A percentile compares a stretch with the other conserved stretches of the same genome.
These are phyloP conservation scores for Xylariaceae sp. DNA, from an alignment of 2,329 filamentous ascomycete species.

Conservation along the genomic window DNA sequence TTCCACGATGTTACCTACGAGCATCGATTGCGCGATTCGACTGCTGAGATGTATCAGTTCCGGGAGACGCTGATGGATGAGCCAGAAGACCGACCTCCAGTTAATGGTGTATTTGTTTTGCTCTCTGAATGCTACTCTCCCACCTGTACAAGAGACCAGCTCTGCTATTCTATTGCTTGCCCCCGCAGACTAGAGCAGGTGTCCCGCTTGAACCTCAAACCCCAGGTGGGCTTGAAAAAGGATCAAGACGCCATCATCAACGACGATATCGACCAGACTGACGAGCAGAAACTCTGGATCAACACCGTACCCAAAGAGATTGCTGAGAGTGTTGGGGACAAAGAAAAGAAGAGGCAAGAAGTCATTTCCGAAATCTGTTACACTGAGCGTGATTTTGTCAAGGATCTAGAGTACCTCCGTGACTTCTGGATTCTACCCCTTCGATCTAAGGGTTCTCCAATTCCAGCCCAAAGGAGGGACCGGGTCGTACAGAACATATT, in stretches of 20 bases:
- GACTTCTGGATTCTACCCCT: slow-evolving; percentile 98
- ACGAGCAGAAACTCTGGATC: slow-evolving; percentile 99
- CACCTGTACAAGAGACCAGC: slow-evolving; percentile 88
- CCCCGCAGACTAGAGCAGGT: slow-evolving; percentile 92
- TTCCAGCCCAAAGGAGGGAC: slow-evolving; percentile 81
- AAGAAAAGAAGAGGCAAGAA: slow-evolving; percentile 95
- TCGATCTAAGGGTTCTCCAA: slow-evolving; percentile 75
- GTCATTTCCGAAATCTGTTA: slow-evolving; percentile 99
- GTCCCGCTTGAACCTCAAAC: slow-evolving; percentile 87
- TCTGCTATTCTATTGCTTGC: slow-evolving; percentile 98
- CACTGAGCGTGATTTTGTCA: slow-evolving; percentile 97
- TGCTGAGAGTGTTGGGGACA: slow-evolving; percentile 81
- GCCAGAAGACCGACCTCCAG: slow-evolving; percentile 62
- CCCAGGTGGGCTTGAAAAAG: slow-evolving; percentile 78
- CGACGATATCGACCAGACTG: slow-evolving; percentile 76
- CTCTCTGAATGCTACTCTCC: slow-evolving; percentile 97
- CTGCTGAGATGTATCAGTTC: slow-evolving; percentile 94
- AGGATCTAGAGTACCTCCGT: slow-evolving; percentile 93
- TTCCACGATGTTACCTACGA: slow-evolving; percentile 99
- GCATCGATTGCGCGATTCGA: slow-evolving; percentile 89
- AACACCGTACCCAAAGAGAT: slow-evolving; percentile 96
- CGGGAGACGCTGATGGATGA: slow-evolving; percentile 87
- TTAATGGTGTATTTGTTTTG: slow-evolving; percentile 95
- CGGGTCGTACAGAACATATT: slow-evolving; percentile 93
- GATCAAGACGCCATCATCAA: slow-evolving; percentile 54